Evolutionary conservation across 768 basidiomycete species (phyloP).

Genomic region (Calocybe cyanea): DNA sequence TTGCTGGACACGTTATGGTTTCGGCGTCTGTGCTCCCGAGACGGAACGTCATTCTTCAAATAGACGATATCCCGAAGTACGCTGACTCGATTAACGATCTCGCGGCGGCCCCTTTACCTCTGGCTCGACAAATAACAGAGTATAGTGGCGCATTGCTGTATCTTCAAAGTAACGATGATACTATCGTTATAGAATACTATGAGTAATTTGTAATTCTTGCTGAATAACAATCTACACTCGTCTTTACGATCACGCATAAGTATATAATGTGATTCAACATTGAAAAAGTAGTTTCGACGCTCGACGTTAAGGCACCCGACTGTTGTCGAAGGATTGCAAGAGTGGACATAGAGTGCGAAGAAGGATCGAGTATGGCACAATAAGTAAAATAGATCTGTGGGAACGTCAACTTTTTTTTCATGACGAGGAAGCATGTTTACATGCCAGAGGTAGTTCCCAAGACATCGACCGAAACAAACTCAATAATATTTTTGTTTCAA

Average conservation of each 20-base stretch:
- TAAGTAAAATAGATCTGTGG: constrained; percentile 33
- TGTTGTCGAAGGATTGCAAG: constrained; percentile 39
- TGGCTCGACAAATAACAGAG: constrained; percentile 1
- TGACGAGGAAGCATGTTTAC: background rate
- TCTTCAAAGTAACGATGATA: background rate
- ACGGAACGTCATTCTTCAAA: background rate
- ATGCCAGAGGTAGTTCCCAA: constrained; percentile 27
- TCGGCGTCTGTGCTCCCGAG: background rate
- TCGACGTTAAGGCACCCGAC: constrained; percentile 22
- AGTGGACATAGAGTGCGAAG: constrained; percentile 31
- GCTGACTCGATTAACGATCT: background rate
- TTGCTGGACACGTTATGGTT: constrained; percentile 4
- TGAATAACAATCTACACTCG: too few relatives aligned
- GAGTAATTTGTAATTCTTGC: background rate
- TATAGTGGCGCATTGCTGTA: constrained; percentile 7
- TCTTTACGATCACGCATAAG: too few relatives aligned
- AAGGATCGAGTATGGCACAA: constrained; percentile 25
- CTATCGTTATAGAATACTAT: constrained; percentile 6
- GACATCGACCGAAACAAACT: constrained; percentile 16
- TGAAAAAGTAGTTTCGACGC: constrained; percentile 17
- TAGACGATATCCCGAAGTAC: background rate
- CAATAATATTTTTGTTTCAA: constrained; percentile 1
- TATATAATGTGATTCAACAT: too few relatives aligned
- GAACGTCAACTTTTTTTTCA: background rate
- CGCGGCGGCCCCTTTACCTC: background rate